Evolutionary conservation across 768 basidiomycete genomes (phyloP).

Genomic region (Mycena galopus): DNA sequence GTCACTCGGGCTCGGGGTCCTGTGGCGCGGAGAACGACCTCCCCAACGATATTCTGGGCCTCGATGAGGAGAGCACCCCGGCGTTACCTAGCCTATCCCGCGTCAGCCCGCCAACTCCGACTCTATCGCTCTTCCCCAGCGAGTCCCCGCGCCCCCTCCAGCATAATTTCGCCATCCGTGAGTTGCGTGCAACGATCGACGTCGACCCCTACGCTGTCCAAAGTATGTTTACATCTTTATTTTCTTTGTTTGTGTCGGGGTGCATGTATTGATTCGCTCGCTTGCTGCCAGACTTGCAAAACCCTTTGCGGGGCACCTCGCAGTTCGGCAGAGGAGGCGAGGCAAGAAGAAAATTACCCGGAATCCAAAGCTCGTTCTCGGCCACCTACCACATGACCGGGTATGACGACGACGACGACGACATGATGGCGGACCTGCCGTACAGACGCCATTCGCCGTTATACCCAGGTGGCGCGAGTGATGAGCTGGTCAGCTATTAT

Average conservation of each 20-base stretch:
- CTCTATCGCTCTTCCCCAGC: conserved; percentile 32
- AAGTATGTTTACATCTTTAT: too few relatives aligned
- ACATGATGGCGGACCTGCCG: background rate
- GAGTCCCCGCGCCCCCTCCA: too few relatives aligned
- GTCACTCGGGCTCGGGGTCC: conserved; percentile 80
- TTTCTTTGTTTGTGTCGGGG: too few relatives aligned
- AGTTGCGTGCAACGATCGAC: conserved; percentile 18
- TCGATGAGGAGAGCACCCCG: conserved; percentile 57
- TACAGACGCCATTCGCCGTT: background rate
- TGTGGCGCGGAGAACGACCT: conserved; percentile 69
- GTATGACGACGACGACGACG: conserved; percentile 16
- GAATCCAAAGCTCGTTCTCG: conserved; percentile 47
- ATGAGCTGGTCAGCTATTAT: conserved; percentile 60
- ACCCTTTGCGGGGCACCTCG: too few relatives aligned
- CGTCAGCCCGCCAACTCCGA: conserved; percentile 57
- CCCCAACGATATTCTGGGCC: conserved; percentile 65
- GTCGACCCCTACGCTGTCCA: background rate
- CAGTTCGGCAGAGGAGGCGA: too few relatives aligned
- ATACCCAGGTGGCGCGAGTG: conserved; percentile 30
- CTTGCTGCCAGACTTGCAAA: too few relatives aligned
- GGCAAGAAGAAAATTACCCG: too few relatives aligned
- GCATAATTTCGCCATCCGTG: conserved; percentile 38
- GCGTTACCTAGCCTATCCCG: too few relatives aligned
- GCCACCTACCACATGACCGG: conserved; percentile 35
- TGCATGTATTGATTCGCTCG: too few relatives aligned